These are phyloP conservation scores for Ricinus communis DNA, from an alignment of 345 rosid genomes.

Conservation along the genomic window DNA sequence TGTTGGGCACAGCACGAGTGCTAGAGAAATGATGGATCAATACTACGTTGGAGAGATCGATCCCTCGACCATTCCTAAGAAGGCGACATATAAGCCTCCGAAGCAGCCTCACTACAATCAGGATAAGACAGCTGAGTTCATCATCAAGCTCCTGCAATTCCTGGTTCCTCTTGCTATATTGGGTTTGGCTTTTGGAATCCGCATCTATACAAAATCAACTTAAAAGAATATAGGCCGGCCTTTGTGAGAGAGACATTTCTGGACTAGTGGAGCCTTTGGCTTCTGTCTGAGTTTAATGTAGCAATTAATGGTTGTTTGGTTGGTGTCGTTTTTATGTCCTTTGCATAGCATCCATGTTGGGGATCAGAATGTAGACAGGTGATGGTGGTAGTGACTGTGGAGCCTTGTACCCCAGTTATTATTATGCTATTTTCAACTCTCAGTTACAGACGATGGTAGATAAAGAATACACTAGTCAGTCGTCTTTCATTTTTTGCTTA, in stretches of 20 bases:
- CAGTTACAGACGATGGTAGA: background rate
- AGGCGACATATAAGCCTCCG: slow-evolving; percentile 23
- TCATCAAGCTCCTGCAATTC: slow-evolving; percentile 81
- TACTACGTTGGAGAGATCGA: slow-evolving; percentile 28
- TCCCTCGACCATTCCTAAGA: slow-evolving; percentile 18
- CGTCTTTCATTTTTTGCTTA: background rate
- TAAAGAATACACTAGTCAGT: background rate
- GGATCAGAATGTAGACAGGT: background rate
- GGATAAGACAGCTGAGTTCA: slow-evolving; percentile 67
- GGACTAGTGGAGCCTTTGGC: background rate
- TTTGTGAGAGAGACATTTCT: background rate
- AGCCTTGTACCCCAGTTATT: background rate
- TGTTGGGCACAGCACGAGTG: slow-evolving; percentile 29
- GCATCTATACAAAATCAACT: slow-evolving; percentile 58
- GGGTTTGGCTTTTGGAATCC: slow-evolving; percentile 90
- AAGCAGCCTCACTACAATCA: slow-evolving; percentile 73
- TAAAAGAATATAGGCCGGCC: background rate
- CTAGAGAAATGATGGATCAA: slow-evolving; percentile 27
- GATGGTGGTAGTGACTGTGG: background rate
- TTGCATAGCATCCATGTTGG: background rate
- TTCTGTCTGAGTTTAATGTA: background rate
- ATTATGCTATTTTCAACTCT: background rate
- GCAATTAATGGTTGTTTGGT: slow-evolving; percentile 13
- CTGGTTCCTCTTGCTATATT: slow-evolving; percentile 86
- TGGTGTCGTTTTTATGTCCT: slow-evolving; percentile 5